Base-by-base conservation (phyloP, 257 asterid genomes). In the Petunia secreta region DNA sequence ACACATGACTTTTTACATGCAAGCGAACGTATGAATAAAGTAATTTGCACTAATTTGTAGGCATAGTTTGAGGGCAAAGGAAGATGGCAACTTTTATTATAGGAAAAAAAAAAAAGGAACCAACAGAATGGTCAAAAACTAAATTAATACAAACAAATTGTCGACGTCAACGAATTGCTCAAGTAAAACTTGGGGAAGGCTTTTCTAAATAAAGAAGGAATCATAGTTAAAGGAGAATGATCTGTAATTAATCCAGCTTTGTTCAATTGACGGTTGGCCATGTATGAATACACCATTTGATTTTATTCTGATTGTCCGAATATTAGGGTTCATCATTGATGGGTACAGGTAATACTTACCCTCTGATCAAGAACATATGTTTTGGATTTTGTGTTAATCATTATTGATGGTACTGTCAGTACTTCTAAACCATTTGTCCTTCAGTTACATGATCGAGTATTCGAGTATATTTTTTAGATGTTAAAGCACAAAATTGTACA, bases 31-130 rank as follows among this genome's bases (percentile, higher is more conserved):
- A 77, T 48, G 46, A 43, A 66, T 57, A 54, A 54, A 68, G 57
- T 75, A 63, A 67, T 6, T 1, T 59, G 16, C 57, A 71, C 84
- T 74, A 77, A 82, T 84, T 67, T 75, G 65, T 36, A 82, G 83
- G 76, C 94, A 79, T 79, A 59, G 84, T 85, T 88, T 87, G 79
- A 84, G 92, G 89, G 75, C 50, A 64, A 83, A 84, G 91, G 81
- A 81, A 86, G 75, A 74, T 63, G 85, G 79, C 44, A 40, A 59
- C 66, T 59, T 11, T 68, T 43, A 66, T 43, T 16, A 53, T 64
- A 75, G 79, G 62, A 10, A 67, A 79, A 50, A n/a, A 25, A 75
- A 58, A 44, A 50, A 75, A 67, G 14, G 8, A 25, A 25, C 38
- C 44, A 10, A 55, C 34, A 44, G 77, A 43, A 62, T 81, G 53